Base-by-base conservation (phyloP, 805 yeast species). In the Ogataea methanolica region DNA sequence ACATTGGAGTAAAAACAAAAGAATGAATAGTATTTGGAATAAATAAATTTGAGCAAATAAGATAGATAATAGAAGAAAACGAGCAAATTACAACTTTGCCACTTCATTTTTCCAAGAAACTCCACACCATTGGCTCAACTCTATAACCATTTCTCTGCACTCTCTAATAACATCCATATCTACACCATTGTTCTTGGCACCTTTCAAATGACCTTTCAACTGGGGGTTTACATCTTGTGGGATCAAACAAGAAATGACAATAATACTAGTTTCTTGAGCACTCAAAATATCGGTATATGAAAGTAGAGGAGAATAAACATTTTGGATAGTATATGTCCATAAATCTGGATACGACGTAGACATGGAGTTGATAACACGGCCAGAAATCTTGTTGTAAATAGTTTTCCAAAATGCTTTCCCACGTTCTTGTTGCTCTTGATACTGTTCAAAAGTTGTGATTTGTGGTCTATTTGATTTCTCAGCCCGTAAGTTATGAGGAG, bases 151-250 rank as follows among this genome's bases (percentile, higher is more conserved):
- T 14, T 68, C 70, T 43, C 95, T 72, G 11, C 80, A 76, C 2
- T 79, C 80, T 43, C 72, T 70, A 31, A 89, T 70, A 49, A 85
- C 85, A 44, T 82, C 86, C 29, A 63, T 59, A 9, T 85, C 72
- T 8, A 87, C 85, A 0, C 96, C 96, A 29, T 81, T 77, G 58
- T 88, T 89, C 43, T 82, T 51, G 0, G 96, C 97, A 0, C 97
- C 97, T 62, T 76, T 79, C 51, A 91, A 72, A 62, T 91, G 97
- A 0, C 97, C 97, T 66, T 88, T 87, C 54, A 91, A 72, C 58
- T 91, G 97, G 0, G 96, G 96, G 55, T 87, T 88, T 11, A 91
- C 97, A 64, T 91, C 96, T 61, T 88, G 96, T 1, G 97, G 97
- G 11, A 91, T 82, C 54, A 91, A 73, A 51, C 92, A 76, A 0